Evolutionary conservation across 306 rosid species (phyloP).

Genomic region (Trifolium fragiferum): DNA sequence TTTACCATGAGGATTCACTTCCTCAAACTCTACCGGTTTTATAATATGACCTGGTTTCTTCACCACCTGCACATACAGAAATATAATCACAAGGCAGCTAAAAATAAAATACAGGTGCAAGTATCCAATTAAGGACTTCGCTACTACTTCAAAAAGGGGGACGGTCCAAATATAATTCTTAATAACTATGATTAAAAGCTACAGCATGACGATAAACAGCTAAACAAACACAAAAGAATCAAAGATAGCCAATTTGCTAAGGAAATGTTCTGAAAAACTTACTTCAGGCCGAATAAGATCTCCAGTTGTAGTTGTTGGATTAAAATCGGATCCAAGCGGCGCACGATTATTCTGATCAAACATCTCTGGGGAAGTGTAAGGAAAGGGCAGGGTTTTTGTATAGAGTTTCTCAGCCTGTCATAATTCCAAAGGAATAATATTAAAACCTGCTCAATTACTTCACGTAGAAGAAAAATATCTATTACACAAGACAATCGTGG

Average conservation of each 20-base stretch:
- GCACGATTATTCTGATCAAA: constrained; percentile 82
- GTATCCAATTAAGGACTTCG: constrained; percentile 10
- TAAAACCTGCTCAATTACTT: constrained; percentile 25
- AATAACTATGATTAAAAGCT: neutral
- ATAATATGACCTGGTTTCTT: constrained; percentile 84
- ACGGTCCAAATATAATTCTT: neutral
- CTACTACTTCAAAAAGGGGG: neutral
- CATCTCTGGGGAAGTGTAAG: constrained; percentile 76
- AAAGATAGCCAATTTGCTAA: constrained; percentile 18
- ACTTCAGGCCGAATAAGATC: constrained; percentile 90
- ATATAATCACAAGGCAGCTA: constrained; percentile 9
- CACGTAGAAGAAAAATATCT: constrained; percentile 7
- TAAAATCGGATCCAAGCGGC: constrained; percentile 96
- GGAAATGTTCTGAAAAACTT: constrained; percentile 49
- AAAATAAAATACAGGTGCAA: neutral
- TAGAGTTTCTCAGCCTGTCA: constrained; percentile 91
- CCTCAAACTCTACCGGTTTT: constrained; percentile 71
- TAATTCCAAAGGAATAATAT: constrained; percentile 36
- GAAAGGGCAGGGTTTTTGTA: constrained; percentile 73
- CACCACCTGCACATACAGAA: constrained; percentile 63
- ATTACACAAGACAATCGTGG: neutral
- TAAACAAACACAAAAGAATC: neutral
- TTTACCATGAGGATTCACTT: constrained; percentile 70
- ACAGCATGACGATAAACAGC: neutral
- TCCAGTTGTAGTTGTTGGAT: constrained; percentile 72